phyloP scores from a whole-genome alignment of 306 rosid species.

The Acmispon strigosus region DNA sequence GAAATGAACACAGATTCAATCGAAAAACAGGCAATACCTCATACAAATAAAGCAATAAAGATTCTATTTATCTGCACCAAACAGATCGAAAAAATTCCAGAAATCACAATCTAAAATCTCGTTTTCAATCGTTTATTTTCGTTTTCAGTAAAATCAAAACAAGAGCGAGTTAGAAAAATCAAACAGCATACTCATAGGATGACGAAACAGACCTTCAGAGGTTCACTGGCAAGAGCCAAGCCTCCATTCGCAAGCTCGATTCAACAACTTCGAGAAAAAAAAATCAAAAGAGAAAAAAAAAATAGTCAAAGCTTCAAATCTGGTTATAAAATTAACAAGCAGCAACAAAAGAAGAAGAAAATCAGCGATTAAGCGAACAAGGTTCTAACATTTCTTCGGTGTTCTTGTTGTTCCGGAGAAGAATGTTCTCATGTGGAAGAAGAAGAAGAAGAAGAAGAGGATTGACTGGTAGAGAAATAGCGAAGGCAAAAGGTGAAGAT shows the following conservation, averaged over 20 bases:
- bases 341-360: neutral
- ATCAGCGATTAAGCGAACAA: neutral
- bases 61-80: neutral
- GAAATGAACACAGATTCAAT: neutral
- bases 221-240: constrained; percentile 21
- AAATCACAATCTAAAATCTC: neutral
- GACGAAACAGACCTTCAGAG: constrained; percentile 30
- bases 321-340: neutral
- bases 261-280: constrained; percentile 24
- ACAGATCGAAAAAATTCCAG: neutral
- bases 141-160: neutral
- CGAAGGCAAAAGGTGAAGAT: constrained; percentile 7
- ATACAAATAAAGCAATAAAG: neutral
- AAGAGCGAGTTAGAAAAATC: neutral
- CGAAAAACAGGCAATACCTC: neutral
- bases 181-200: neutral
- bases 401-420: neutral
- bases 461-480: constrained; percentile 38
- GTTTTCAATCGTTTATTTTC: neutral
- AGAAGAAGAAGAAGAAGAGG: neutral
- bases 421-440: neutral
- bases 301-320: constrained; percentile 27
- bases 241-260: constrained; percentile 42
- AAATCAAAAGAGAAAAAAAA: neutral
- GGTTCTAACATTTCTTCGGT: constrained; percentile 18